Base-by-base conservation (phyloP, 768 basidiomycete species). In the Tephrocybe sp. region DNA sequence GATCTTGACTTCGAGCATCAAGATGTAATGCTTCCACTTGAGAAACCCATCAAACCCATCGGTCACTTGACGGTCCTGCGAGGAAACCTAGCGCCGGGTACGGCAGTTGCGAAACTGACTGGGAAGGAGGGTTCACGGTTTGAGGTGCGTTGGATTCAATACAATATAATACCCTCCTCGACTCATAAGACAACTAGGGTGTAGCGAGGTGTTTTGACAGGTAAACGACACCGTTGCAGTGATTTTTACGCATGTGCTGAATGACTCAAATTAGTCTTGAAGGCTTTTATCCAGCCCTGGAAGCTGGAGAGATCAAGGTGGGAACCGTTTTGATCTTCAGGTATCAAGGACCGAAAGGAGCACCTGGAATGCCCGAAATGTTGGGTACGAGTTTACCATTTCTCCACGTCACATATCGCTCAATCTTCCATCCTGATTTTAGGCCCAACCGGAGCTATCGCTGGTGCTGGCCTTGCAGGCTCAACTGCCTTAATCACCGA, bases 361-460 rank as follows among this genome's bases (percentile, higher is more conserved):
- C 82, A n/a, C 93, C 90, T 23, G 92, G 92, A 20, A 93, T 92
- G 90, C 92, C 92, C 8, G 91, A 94, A 73, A 78, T 77, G 76
- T 62, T 77, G 6, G 76, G 72, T 74, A 64, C 39, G 41, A 45
- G 18, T 25, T 3, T 41, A 28, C 32, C 9, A 23, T 14, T 20
- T 17, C 28, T 12, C 28, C 20, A 1, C 32, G 32, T 17, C 40
- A 28, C 39, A 26, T 30, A n/a, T 12, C 17, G 2, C 7, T 18
- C 18, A 39, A 21, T 4, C n/a, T n/a, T n/a, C 34, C 50, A 17
- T 45, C 34, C 28, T 53, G 8, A 45, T 48, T 48, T 23, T 59
- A 79, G 89, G 89, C 17, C 90, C 90, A 1, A 93, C 93, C 8
- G 88, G 80, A 26, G 90, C 90, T 8, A 76, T 95, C 53, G 85